These are phyloP conservation scores for Citrus mangshanensis DNA, from an alignment of 345 rosid genomes.

Conservation along the genomic window DNA sequence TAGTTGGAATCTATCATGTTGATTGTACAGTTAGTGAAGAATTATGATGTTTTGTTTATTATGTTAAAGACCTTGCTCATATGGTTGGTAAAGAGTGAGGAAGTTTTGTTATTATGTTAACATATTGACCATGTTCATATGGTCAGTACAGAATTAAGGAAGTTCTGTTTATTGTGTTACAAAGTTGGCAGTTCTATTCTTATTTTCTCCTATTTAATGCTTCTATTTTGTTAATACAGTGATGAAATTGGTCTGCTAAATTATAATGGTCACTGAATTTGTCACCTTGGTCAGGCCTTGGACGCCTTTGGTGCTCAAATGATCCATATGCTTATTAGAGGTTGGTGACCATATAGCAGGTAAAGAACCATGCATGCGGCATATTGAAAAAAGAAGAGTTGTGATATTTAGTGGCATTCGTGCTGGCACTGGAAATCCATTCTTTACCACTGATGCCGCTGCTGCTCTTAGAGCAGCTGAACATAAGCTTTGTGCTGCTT, in stretches of 20 bases:
- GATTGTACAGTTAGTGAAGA: background rate
- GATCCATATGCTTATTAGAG: background rate
- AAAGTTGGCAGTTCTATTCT: background rate
- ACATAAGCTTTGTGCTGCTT: slow-evolving; percentile 12
- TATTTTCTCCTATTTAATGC: background rate
- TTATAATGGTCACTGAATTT: background rate
- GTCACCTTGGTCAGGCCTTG: background rate
- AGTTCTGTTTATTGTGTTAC: background rate
- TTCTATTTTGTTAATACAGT: background rate
- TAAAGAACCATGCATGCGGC: slow-evolving; percentile 39
- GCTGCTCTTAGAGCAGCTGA: slow-evolving; percentile 50
- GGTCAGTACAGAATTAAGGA: background rate
- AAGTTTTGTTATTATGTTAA: too few species aligned
- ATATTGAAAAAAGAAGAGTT: slow-evolving; percentile 51
- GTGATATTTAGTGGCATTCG: slow-evolving; percentile 48
- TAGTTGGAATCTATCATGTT: background rate
- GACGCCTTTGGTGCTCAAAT: background rate
- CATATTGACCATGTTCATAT: background rate
- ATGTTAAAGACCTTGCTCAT: too few species aligned
- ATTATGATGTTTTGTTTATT: too few species aligned
- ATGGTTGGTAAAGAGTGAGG: too few species aligned
- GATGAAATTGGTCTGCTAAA: background rate
- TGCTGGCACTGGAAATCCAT: slow-evolving; percentile 42
- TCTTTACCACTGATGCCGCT: slow-evolving; percentile 45
- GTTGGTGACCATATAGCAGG: slow-evolving; percentile 41